phyloP scores from a whole-genome alignment of 257 asterid species.

The Solanum raphanifolium region DNA sequence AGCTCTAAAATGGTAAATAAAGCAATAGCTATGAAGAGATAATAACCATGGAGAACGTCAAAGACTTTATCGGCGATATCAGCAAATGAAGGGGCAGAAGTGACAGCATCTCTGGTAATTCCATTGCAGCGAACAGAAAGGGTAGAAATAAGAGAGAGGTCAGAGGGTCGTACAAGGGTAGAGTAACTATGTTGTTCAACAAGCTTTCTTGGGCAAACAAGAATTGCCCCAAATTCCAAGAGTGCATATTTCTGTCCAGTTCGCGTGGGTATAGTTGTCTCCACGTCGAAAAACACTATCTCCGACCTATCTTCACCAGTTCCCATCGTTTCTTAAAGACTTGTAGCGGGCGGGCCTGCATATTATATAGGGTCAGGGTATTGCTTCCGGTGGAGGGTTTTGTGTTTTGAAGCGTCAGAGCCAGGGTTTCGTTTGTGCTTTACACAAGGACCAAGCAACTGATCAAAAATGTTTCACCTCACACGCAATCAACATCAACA shows the following conservation, averaged over 20 bases:
- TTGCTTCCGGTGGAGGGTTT: background rate
- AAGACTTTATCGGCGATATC: constrained; percentile 67
- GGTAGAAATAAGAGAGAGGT: constrained; percentile 51
- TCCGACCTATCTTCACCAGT: constrained; percentile 42
- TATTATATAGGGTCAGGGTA: background rate
- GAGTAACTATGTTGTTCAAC: constrained; percentile 73
- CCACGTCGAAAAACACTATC: constrained; percentile 89
- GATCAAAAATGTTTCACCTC: background rate
- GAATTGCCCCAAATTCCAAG: constrained; percentile 82
- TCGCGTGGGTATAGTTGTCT: constrained; percentile 79
- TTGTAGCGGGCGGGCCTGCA: background rate
- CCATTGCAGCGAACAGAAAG: constrained; percentile 90
- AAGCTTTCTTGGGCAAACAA: constrained; percentile 85
- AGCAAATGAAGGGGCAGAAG: constrained; percentile 65
- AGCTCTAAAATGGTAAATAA: background rate
- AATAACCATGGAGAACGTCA: constrained; percentile 60
- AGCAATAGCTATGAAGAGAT: background rate
- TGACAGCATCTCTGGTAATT: constrained; percentile 55
- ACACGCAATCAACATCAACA: background rate
- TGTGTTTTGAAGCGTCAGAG: background rate
- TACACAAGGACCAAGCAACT: background rate
- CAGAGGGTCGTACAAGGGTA: constrained; percentile 62
- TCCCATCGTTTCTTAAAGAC: constrained; percentile 9
- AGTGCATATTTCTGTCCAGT: constrained; percentile 60
- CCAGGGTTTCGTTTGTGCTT: background rate